Evolutionary conservation across 179 eudicot species (phyloP), one percentile per base, ranked within the genome.

Genomic region (Heliamphora pulchella): DNA sequence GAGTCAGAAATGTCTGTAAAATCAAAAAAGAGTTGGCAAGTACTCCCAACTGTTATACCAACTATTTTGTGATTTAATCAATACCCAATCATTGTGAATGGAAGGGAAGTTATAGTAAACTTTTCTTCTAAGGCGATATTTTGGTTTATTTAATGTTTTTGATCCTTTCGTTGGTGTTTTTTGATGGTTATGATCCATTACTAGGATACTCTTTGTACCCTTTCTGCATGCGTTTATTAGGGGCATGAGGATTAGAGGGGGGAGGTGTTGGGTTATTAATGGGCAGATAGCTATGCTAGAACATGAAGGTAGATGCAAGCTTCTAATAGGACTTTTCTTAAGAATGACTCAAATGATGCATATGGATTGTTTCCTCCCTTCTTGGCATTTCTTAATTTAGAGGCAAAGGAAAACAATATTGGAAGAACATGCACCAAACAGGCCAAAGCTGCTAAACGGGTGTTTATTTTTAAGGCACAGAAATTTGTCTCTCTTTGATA

Each of bases 261-360:
- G 65, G 41, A 48, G 43, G 73, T 44, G 58, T 4, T n/a, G 57
- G 58, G 58, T 71, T 71, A 57, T 47, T 39, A 18, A 71, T 46
- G 44, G 8, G 54, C n/a, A 43, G 2, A 10, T 69, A 46, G 54
- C 22, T 46, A 44, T 51, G 73, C 17, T 13, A 67, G 48, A 43
- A 68, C 50, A 68, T 68, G 71, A 43, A 41, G 71, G 71, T 43
- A 46, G 74, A 47, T 46, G 22, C 73, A 14, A 43, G 73, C 73
- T 69, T 17, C 50, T 46, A 15, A 69, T 46, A 2, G 39, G 53
- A 18, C 14, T 11, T 6, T 15, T 31, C 31, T 31, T 31, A 31
- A 31, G 31, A 31, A 31, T 31, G 31, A 31, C 48, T 71, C 1
- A 2, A 50, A 17, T 68, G 8, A 43, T 39, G 8, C 8, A n/a